These are phyloP conservation scores for Penstemon newberryi DNA, from an alignment of 257 asterid species.

Conservation along the genomic window DNA sequence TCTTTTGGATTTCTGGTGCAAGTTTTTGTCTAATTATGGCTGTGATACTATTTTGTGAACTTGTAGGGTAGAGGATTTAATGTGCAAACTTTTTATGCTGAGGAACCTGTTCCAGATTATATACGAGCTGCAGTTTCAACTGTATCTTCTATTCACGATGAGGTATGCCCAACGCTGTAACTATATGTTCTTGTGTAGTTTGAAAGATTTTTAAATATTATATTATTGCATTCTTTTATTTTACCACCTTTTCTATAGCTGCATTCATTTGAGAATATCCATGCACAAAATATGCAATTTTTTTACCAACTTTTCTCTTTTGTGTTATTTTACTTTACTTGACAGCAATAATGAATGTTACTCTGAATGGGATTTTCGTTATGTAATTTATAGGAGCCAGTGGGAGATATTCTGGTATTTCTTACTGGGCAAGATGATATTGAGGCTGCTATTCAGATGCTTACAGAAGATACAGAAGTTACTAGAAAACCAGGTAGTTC, in stretches of 20 bases:
- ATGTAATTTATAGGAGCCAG: slow-evolving; percentile 60
- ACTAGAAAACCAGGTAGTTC: slow-evolving; percentile 59
- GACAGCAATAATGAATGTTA: background rate
- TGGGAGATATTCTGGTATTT: slow-evolving; percentile 89
- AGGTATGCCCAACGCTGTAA: slow-evolving; percentile 43
- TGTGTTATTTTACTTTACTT: slow-evolving; percentile 18
- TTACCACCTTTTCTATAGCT: background rate
- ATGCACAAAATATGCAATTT: background rate
- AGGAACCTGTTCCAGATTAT: slow-evolving; percentile 89
- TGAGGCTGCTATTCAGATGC: slow-evolving; percentile 85
- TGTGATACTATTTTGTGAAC: slow-evolving; percentile 15
- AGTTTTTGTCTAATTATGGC: background rate
- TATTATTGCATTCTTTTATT: slow-evolving; percentile 2
- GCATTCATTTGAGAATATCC: background rate
- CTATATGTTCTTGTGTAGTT: slow-evolving; percentile 7
- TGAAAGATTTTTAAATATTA: slow-evolving; percentile 9
- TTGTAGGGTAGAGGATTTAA: slow-evolving; percentile 89
- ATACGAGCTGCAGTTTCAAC: slow-evolving; percentile 76
- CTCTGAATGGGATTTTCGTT: slow-evolving; percentile 11
- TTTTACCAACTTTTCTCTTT: background rate
- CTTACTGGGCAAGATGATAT: slow-evolving; percentile 98
- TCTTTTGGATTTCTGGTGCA: slow-evolving; percentile 17
- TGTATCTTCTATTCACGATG: slow-evolving; percentile 71
- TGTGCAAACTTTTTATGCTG: slow-evolving; percentile 72
- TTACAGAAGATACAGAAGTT: slow-evolving; percentile 70